Evolutionary conservation across 352 stramenopile species (phyloP).

Genomic region (Pythium volutum): DNA sequence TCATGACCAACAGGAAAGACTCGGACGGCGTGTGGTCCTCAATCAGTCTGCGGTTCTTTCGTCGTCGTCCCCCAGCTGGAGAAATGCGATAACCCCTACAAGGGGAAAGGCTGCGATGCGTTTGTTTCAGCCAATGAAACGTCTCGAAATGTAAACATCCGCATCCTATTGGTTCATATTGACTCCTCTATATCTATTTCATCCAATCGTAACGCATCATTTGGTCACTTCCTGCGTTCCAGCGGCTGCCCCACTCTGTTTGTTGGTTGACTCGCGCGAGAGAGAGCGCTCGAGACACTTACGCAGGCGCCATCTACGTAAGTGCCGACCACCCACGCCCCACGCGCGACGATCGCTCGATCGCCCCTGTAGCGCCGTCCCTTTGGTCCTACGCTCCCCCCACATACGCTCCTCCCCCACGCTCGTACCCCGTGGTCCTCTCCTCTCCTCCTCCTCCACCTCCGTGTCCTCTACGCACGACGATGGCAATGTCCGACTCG

Average conservation of each 20-base stretch:
- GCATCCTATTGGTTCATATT: neutral
- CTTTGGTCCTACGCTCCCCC: neutral
- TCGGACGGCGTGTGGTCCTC: neutral
- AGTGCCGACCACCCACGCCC: neutral
- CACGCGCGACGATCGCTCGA: neutral
- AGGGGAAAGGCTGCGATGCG: slow-evolving; percentile 2
- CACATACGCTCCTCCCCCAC: neutral
- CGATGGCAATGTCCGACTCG: slow-evolving; percentile 40
- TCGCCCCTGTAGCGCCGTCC: neutral
- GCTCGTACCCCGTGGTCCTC: neutral
- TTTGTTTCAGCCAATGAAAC: neutral
- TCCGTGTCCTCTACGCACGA: slow-evolving; percentile 6
- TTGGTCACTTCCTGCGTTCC: slow-evolving; percentile 22
- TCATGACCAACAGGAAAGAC: neutral
- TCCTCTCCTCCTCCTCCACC: neutral
- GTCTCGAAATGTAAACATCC: neutral
- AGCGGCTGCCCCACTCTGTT: slow-evolving; percentile 14
- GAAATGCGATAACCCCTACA: neutral
- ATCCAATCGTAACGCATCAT: slow-evolving; percentile 9
- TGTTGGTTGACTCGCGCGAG: slow-evolving; percentile 18
- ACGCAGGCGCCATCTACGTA: neutral
- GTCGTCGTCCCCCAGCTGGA: neutral
- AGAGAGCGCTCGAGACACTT: slow-evolving; percentile 8
- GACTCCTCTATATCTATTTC: neutral
- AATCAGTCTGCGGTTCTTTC: too few relatives aligned